Evolutionary conservation across 352 stramenopile genomes (phyloP).

Genomic region (Phytophthora pisi): DNA sequence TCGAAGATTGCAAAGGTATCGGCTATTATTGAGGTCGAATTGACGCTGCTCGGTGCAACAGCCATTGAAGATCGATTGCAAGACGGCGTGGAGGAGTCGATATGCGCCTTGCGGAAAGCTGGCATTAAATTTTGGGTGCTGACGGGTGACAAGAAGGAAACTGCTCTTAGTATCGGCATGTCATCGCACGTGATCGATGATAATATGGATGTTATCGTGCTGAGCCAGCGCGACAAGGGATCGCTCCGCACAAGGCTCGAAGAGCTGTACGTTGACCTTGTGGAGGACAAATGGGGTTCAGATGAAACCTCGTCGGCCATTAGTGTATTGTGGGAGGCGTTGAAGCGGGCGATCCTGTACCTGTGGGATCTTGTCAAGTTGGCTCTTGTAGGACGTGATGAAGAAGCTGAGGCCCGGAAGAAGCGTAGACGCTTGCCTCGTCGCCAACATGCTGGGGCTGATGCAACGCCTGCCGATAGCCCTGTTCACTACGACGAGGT

Average conservation of each 20-base stretch:
- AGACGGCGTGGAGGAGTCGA: slow-evolving; percentile 92
- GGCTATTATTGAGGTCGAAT: slow-evolving; percentile 85
- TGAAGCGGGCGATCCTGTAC: slow-evolving; percentile 74
- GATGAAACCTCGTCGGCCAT: slow-evolving; percentile 80
- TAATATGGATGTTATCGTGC: slow-evolving; percentile 91
- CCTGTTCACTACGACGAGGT: slow-evolving; percentile 71
- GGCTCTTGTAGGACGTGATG: slow-evolving; percentile 70
- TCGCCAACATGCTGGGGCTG: slow-evolving; percentile 50
- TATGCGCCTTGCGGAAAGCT: slow-evolving; percentile 91
- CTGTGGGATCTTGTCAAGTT: slow-evolving; percentile 74
- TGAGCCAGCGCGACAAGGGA: slow-evolving; percentile 81
- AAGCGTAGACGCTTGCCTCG: slow-evolving; percentile 63
- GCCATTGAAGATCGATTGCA: slow-evolving; percentile 95
- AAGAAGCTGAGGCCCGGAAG: slow-evolving; percentile 71
- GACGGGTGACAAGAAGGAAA: slow-evolving; percentile 93
- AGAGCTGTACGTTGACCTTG: slow-evolving; percentile 86
- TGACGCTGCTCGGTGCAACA: slow-evolving; percentile 89
- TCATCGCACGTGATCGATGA: slow-evolving; percentile 90
- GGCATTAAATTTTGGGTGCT: slow-evolving; percentile 97
- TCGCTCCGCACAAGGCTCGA: slow-evolving; percentile 78
- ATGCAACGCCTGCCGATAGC: slow-evolving; percentile 42
- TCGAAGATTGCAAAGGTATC: slow-evolving; percentile 79
- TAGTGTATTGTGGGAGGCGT: slow-evolving; percentile 79
- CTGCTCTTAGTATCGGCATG: slow-evolving; percentile 87
- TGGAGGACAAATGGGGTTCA: slow-evolving; percentile 88